These are phyloP conservation scores for Irpex lacteus DNA, from an alignment of 1,284 basidiomycete species.

Conservation along the genomic window DNA sequence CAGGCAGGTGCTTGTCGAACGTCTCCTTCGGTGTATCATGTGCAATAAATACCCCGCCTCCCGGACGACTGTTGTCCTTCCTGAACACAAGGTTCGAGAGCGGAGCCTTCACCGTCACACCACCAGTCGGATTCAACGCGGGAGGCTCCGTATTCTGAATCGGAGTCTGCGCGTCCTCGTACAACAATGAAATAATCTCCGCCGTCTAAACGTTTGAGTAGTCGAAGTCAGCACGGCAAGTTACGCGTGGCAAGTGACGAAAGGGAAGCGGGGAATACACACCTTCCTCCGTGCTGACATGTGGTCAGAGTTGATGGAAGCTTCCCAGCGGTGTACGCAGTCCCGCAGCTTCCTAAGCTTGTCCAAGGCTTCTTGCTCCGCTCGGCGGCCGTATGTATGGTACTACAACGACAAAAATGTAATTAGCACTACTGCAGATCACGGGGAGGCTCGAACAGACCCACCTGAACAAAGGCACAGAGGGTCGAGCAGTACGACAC, in stretches of 20 bases:
- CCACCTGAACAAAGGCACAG: conserved; percentile 86
- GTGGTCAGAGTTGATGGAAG: conserved; percentile 75
- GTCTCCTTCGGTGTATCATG: conserved; percentile 47
- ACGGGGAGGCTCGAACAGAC: conserved; percentile 20
- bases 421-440: not conserved
- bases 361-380: conserved; percentile 70
- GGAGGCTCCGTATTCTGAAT: conserved; percentile 55
- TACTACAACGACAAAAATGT: conserved; percentile 51
- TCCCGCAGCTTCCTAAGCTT: conserved; percentile 81
- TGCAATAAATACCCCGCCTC: conserved; percentile 83
- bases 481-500: conserved; percentile 88
- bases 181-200: conserved; percentile 89
- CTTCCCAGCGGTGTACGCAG: conserved; percentile 83
- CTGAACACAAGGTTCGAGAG: conserved; percentile 63
- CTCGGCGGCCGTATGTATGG: conserved; percentile 86
- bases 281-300: conserved; percentile 90
- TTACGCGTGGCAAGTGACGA: conserved; percentile 19
- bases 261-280: conserved; percentile 32
- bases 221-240: conserved; percentile 20
- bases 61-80: conserved; percentile 73
- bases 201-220: conserved; percentile 60
- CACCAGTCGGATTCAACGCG: conserved; percentile 70
- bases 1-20: conserved; percentile 55
- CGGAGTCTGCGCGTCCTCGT: conserved; percentile 84
- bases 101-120: conserved; percentile 58